Evolutionary conservation across 108 stramenopile genomes (phyloP), one percentile per base, ranked within the genome.

Genomic region (Conticribra guillardii): DNA sequence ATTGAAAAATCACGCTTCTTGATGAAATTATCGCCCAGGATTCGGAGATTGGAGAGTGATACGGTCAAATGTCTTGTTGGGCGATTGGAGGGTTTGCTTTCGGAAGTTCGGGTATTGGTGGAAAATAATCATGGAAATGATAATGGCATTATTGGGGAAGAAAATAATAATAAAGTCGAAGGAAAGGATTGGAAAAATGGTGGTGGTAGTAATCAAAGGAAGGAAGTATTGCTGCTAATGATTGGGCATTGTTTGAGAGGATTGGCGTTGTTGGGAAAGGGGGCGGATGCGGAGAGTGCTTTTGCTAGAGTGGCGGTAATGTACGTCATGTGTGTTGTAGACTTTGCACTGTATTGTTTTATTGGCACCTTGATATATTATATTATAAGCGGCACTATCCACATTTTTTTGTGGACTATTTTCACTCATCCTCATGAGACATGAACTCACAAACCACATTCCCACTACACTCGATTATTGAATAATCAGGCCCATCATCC

Each of bases 301-400:
- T 95, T 95, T 85, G 94, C 91, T 14, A 74, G 94, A 27, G 84
- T 91, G 24, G 91, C 91, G 29, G 88, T 95, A 15, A 91, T 95
- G 94, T 85, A 67, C 54, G 84, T 79, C 19, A 24, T 5, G 21
- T 16, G 27, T 50, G 17, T 2, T 29, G 27, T 71, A 15, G 17
- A 9, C 1, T 3, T 4, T 34, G n/a, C 33, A 31, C 24, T 29
- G 9, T 11, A 14, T 44, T 29, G 17, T 9, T 44, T 60, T 23
- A 1, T 3, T 21, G 7, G 7, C n/a, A 17, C 14, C 2, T 41
- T 21, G 4, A 37, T 23, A 24, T 2, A 4, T 41, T 45, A 1
- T 45, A 4, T 23, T 18, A 28, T 44, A 5, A 18, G 2, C 34
- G 41, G 3, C 1, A 21, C 19, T 0, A 60, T 45, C 18, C 18